These are phyloP conservation scores for Ramalina peruviana DNA, from an alignment of 495 filamentous ascomycete genomes.

Conservation along the genomic window DNA sequence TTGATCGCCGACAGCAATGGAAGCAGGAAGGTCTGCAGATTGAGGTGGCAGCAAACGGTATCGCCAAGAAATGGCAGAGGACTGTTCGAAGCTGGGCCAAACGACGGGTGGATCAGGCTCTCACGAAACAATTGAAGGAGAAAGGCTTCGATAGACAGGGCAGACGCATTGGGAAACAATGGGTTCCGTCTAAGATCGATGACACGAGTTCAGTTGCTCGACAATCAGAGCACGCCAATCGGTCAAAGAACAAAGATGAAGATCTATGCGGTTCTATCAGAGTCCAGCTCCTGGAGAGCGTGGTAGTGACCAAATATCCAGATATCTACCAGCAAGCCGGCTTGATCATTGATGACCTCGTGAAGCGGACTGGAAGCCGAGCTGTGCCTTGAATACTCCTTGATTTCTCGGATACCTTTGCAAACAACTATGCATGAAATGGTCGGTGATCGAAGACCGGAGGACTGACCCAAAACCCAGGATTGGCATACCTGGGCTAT, in stretches of 20 bases:
- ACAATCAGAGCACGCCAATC: neutral
- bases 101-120: constrained; percentile 37
- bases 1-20: neutral
- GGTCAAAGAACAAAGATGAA: neutral
- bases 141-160: constrained; percentile 44
- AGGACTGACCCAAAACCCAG: no score
- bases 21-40: constrained; percentile 19
- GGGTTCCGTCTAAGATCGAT: neutral
- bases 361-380: constrained; percentile 1
- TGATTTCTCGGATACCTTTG: no score
- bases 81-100: constrained; percentile 40
- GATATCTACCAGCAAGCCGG: constrained; percentile 9
- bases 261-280: constrained; percentile 1
- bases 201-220: neutral
- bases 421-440: no score
- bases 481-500: no score
- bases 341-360: neutral
- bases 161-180: constrained; percentile 7
- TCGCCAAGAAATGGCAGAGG: constrained; percentile 15
- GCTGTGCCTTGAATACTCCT: no score
- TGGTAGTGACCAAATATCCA: neutral
- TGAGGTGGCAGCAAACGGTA: constrained; percentile 15
- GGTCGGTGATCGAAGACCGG: no score
- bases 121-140: constrained; percentile 39
- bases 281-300: neutral